phyloP scores from a whole-genome alignment of 176 grass and related monocot species.

The Olyra latifolia region DNA sequence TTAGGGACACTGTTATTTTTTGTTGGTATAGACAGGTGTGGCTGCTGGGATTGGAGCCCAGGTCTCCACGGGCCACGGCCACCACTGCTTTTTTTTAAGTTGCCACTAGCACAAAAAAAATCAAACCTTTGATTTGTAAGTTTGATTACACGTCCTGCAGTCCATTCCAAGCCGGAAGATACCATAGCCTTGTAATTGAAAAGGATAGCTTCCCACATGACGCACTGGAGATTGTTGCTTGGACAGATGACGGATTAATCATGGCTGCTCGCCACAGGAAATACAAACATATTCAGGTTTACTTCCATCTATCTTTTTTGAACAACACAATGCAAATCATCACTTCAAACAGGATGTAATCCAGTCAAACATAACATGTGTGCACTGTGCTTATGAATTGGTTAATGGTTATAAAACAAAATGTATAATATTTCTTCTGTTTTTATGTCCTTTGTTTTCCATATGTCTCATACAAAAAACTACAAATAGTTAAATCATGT shows the following conservation, averaged over 20 bases:
- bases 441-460: neutral
- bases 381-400: neutral
- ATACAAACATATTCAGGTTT: conserved; percentile 72
- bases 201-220: conserved; percentile 70
- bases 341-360: neutral
- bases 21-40: no score
- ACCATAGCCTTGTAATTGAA: conserved; percentile 80
- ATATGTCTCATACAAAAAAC: neutral
- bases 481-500: neutral
- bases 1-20: neutral
- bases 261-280: conserved; percentile 71
- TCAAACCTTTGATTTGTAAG: neutral
- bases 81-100: neutral
- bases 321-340: neutral
- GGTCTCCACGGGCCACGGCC: no score
- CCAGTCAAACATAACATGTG: neutral
- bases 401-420: neutral
- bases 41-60: no score
- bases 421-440: neutral
- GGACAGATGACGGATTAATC: conserved; percentile 76
- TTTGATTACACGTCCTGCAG: conserved; percentile 31
- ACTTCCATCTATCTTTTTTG: neutral
- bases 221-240: conserved; percentile 62
- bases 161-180: conserved; percentile 72
- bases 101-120: neutral